phyloP scores from a whole-genome alignment of 495 filamentous ascomycete species.

The Rostrohypoxylon terebratum region DNA sequence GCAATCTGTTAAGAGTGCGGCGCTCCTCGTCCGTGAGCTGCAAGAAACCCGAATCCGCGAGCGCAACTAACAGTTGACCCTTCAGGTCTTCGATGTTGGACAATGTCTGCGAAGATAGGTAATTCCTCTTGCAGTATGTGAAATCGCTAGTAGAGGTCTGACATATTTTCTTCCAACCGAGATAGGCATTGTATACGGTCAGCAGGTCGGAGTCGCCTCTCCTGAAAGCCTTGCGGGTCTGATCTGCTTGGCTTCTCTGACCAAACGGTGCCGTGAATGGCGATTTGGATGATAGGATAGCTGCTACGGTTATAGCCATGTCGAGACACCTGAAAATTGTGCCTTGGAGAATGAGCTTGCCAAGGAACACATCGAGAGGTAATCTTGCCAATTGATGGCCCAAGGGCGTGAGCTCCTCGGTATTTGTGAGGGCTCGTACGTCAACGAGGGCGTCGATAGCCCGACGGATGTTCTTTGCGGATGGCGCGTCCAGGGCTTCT shows the following conservation, averaged over 20 bases:
- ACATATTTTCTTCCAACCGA: slow-evolving; percentile 84
- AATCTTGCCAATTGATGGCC: slow-evolving; percentile 87
- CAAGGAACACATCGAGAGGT: slow-evolving; percentile 92
- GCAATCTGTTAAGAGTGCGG: slow-evolving; percentile 68
- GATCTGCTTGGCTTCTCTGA: slow-evolving; percentile 81
- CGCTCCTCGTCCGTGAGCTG: slow-evolving; percentile 77
- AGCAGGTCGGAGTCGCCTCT: slow-evolving; percentile 90
- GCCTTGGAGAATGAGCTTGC: slow-evolving; percentile 89
- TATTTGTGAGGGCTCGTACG: slow-evolving; percentile 84
- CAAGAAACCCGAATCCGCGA: slow-evolving; percentile 85
- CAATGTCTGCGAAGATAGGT: slow-evolving; percentile 83
- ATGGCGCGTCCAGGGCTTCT: slow-evolving; percentile 91
- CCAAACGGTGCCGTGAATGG: slow-evolving; percentile 90
- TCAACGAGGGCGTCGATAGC: slow-evolving; percentile 94
- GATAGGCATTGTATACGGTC: slow-evolving; percentile 93
- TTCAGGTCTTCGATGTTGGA: slow-evolving; percentile 94
- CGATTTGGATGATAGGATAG: slow-evolving; percentile 92
- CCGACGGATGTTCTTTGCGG: slow-evolving; percentile 87
- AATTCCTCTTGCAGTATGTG: slow-evolving; percentile 92
- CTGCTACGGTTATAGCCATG: slow-evolving; percentile 88
- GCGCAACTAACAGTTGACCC: slow-evolving; percentile 82
- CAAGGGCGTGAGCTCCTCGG: slow-evolving; percentile 86
- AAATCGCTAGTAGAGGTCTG: slow-evolving; percentile 73
- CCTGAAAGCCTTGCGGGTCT: slow-evolving; percentile 79
- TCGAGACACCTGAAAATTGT: slow-evolving; percentile 90